Conservation (phyloP, 2,329 filamentous ascomycete genomes). For the Exophiala alcalophila region DNA sequence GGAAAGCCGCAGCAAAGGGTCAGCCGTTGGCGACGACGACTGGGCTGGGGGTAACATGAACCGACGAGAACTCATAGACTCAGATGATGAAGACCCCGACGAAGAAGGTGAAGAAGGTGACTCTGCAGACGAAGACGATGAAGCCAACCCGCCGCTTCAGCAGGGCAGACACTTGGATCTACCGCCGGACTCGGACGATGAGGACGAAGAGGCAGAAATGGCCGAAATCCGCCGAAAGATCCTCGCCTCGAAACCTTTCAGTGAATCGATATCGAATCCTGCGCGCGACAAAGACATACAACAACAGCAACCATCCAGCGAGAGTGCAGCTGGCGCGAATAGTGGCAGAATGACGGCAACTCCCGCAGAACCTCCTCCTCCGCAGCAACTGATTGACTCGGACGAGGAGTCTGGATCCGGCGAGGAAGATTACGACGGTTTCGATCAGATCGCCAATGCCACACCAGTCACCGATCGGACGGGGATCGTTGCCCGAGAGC, state of each 20-base stretch:
- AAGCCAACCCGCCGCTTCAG: conserved; percentile 48
- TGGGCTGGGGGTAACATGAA: conserved; percentile 94
- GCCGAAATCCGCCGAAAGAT: conserved; percentile 85
- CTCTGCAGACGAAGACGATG: conserved; percentile 45
- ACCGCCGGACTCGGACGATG: conserved; percentile 74
- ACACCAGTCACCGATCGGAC: conserved; percentile 84
- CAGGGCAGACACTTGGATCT: conserved; percentile 58
- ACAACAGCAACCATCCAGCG: conserved; percentile 62
- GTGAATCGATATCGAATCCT: conserved; percentile 48
- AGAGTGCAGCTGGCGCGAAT: conserved; percentile 53
- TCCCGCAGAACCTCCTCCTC: conserved; percentile 9
- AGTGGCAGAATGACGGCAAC: conserved; percentile 50
- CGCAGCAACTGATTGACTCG: conserved; percentile 55
- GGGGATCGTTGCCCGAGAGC: conserved; percentile 64
- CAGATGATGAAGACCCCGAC: conserved; percentile 34
- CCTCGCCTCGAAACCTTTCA: conserved; percentile 85
- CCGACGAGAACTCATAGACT: conserved; percentile 39
- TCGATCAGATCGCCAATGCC: conserved; percentile 90
- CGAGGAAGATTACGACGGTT: conserved; percentile 65
- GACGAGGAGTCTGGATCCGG: conserved; percentile 69
- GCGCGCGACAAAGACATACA: conserved; percentile 43
- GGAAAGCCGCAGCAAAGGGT: conserved; percentile 67
- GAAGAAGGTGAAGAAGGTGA: conserved; percentile 46
- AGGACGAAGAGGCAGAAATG: conserved; percentile 85
- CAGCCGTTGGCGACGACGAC: conserved; percentile 60